phyloP scores from a whole-genome alignment of 495 filamentous ascomycete species.

The Sporormia fimetaria region DNA sequence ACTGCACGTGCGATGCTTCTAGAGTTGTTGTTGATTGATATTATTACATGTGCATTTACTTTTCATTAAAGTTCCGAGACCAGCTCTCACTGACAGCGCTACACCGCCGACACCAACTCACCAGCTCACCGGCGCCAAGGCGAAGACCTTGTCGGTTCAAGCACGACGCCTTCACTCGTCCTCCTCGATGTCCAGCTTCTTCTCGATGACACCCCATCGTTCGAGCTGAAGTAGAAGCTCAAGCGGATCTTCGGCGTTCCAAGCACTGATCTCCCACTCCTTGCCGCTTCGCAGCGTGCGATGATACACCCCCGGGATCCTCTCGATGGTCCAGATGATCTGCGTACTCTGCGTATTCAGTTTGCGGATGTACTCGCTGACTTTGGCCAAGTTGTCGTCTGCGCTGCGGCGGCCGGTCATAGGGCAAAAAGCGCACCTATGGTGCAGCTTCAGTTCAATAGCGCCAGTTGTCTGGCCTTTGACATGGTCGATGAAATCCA shows the following conservation, averaged over 20 bases:
- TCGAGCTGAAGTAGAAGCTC: conserved; percentile 19
- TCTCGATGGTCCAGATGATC: conserved; percentile 15
- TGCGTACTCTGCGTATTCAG: conserved; percentile 3
- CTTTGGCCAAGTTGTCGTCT: conserved; percentile 5
- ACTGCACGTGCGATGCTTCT: too few relatives aligned
- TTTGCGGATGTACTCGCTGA: conserved; percentile 9
- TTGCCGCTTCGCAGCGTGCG: neutral
- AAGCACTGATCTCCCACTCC: conserved; percentile 17
- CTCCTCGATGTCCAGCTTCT: conserved; percentile 11
- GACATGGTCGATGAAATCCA: conserved; percentile 6
- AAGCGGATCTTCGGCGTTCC: conserved; percentile 15
- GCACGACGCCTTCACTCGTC: conserved; percentile 4
- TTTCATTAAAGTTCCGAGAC: too few relatives aligned
- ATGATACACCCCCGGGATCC: conserved; percentile 11
- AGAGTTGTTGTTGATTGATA: too few relatives aligned
- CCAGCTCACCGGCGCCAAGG: too few relatives aligned
- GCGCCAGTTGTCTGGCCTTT: neutral
- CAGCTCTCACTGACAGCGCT: too few relatives aligned
- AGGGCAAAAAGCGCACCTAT: neutral
- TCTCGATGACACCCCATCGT: conserved; percentile 18
- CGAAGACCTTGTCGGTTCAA: too few relatives aligned
- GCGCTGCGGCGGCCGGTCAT: neutral
- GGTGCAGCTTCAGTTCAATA: neutral
- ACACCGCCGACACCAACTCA: too few relatives aligned
- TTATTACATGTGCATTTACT: too few relatives aligned